Conservation (phyloP, 176 grass and related monocot species). For the Leersia perrieri region DNA sequence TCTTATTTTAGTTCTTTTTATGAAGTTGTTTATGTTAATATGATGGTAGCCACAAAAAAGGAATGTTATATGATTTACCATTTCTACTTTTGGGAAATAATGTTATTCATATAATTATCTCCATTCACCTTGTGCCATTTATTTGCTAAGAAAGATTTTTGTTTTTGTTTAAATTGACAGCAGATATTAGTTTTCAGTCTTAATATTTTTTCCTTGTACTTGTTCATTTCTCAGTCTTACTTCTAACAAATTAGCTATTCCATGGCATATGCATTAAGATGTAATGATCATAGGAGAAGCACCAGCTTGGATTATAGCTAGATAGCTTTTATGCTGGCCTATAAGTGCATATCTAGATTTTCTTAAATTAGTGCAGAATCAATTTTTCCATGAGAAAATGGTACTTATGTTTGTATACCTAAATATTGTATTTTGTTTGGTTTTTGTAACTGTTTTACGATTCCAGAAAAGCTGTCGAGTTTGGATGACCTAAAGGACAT, state of each 20-base stretch:
- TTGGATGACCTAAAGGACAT: constrained; percentile 62
- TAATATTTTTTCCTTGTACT: neutral
- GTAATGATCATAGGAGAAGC: neutral
- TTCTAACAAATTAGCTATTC: neutral
- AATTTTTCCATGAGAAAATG: neutral
- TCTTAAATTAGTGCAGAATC: neutral
- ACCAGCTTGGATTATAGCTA: neutral
- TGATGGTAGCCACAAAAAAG: neutral
- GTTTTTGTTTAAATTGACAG: neutral
- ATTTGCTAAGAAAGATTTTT: neutral
- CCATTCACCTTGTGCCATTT: neutral
- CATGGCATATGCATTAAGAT: neutral
- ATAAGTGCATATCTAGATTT: neutral
- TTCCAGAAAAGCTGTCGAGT: constrained; percentile 58
- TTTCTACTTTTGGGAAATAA: constrained; percentile 14
- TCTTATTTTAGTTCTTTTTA: neutral
- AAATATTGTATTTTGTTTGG: constrained; percentile 8
- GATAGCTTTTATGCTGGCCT: neutral
- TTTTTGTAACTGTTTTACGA: neutral
- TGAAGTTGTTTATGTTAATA: constrained; percentile 18
- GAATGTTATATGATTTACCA: neutral
- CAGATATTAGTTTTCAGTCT: neutral
- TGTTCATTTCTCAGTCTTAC: constrained; percentile 11
- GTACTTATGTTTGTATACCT: constrained; percentile 7
- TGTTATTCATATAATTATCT: neutral